Conservation (phyloP, 352 stramenopile genomes). For the Phytopythium delawarense region DNA sequence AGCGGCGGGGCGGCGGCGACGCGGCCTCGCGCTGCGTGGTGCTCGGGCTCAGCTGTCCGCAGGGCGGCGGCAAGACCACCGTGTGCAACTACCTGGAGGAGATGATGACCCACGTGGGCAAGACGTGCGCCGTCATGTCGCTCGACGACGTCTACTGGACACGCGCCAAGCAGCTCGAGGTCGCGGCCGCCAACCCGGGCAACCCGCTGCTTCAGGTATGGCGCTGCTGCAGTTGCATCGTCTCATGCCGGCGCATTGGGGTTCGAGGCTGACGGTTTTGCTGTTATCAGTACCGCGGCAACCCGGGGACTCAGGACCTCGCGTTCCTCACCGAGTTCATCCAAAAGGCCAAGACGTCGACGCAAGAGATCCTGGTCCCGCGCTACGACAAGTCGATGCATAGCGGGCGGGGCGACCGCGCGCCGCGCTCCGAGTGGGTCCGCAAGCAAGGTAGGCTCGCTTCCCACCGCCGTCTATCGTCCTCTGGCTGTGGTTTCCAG, state of each 20-base stretch:
- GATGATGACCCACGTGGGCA: slow-evolving; percentile 44
- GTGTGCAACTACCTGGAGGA: slow-evolving; percentile 66
- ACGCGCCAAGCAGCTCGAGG: slow-evolving; percentile 50
- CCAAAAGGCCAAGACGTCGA: slow-evolving; percentile 43
- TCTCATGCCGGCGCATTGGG: neutral
- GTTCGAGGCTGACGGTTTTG: neutral
- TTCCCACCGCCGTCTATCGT: neutral
- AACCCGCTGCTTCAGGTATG: slow-evolving; percentile 79
- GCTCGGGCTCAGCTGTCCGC: slow-evolving; percentile 77
- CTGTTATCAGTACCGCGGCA: slow-evolving; percentile 58
- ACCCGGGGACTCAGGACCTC: slow-evolving; percentile 80
- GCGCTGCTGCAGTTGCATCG: neutral
- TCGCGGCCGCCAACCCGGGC: slow-evolving; percentile 48
- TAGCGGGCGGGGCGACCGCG: slow-evolving; percentile 66
- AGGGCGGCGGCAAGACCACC: slow-evolving; percentile 85
- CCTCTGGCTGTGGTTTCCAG: neutral
- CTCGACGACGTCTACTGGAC: slow-evolving; percentile 84
- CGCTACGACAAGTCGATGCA: slow-evolving; percentile 82
- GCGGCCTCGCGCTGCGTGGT: slow-evolving; percentile 41
- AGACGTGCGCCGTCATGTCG: slow-evolving; percentile 69
- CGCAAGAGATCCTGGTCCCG: slow-evolving; percentile 44
- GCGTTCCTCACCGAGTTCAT: slow-evolving; percentile 59
- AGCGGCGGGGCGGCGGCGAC: slow-evolving; percentile 5
- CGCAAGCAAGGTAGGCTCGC: slow-evolving; percentile 31
- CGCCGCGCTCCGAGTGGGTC: slow-evolving; percentile 50